These are phyloP conservation scores for Ambrosia hybrid DNA, from an alignment of 140 eudicot genomes.

Conservation along the genomic window DNA sequence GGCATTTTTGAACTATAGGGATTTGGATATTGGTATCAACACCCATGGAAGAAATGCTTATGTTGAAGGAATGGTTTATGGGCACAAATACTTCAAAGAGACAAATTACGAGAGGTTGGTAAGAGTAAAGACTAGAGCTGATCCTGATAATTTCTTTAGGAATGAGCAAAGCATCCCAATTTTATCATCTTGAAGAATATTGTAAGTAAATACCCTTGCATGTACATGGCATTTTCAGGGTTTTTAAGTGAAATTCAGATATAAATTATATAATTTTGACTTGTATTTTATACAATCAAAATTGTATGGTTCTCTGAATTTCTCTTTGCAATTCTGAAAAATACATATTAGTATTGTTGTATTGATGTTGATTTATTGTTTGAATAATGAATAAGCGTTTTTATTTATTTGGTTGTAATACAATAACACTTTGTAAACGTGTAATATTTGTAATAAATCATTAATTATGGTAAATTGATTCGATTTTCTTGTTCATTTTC, in stretches of 20 bases:
- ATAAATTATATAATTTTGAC: neutral
- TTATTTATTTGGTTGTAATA: neutral
- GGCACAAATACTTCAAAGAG: conserved; percentile 54
- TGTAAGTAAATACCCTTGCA: neutral
- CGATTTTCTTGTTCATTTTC: no score
- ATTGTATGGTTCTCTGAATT: neutral
- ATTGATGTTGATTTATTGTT: neutral
- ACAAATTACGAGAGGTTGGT: conserved; percentile 49
- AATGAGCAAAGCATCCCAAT: conserved; percentile 61
- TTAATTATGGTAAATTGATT: neutral
- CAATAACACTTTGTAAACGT: neutral
- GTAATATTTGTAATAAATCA: neutral
- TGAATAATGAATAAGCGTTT: neutral
- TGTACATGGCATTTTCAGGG: neutral
- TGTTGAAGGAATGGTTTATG: conserved; percentile 54
- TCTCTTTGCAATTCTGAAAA: neutral
- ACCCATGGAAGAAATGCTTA: conserved; percentile 45
- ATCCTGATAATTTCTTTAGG: conserved; percentile 56
- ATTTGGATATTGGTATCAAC: conserved; percentile 61
- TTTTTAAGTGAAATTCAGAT: neutral
- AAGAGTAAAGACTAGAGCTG: conserved; percentile 47
- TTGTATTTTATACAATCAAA: conserved; percentile 3
- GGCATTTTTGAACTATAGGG: conserved; percentile 66
- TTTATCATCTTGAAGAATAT: conserved; percentile 17
- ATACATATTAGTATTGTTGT: neutral